These are phyloP conservation scores for Cubamyces lactineus DNA, from an alignment of 768 basidiomycete species.

Conservation along the genomic window DNA sequence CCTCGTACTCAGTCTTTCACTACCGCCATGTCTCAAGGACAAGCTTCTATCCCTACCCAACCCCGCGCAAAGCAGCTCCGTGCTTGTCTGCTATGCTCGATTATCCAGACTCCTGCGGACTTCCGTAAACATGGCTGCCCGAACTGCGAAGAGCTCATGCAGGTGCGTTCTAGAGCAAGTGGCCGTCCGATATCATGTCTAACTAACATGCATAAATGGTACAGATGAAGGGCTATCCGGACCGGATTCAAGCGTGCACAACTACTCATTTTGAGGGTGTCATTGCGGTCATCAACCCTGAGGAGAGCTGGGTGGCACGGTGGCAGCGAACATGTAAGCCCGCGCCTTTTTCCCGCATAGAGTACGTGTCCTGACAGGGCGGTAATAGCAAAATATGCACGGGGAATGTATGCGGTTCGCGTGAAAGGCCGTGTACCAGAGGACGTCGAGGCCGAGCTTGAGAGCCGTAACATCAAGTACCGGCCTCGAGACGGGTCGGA, in stretches of 20 bases:
- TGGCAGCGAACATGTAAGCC: constrained; percentile 92
- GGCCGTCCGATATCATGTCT: neutral
- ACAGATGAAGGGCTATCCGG: constrained; percentile 87
- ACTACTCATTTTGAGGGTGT: constrained; percentile 93
- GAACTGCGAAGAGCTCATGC: constrained; percentile 95
- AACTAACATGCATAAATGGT: neutral
- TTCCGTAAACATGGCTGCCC: constrained; percentile 90
- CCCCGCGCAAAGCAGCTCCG: constrained; percentile 76
- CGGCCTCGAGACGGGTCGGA: constrained; percentile 84
- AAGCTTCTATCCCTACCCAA: constrained; percentile 54
- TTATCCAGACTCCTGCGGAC: constrained; percentile 82
- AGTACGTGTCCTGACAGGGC: neutral
- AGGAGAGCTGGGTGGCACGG: constrained; percentile 91
- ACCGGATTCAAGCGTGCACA: constrained; percentile 84
- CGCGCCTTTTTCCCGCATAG: neutral
- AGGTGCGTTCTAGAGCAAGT: constrained; percentile 52
- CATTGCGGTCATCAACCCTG: constrained; percentile 84
- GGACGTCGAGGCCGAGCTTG: constrained; percentile 81
- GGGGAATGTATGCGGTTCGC: constrained; percentile 92
- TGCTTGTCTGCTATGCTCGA: constrained; percentile 92
- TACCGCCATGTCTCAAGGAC: constrained; percentile 29
- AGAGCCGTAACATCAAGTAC: constrained; percentile 78
- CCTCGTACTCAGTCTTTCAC: no score
- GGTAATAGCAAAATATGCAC: constrained; percentile 79
- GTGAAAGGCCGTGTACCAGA: constrained; percentile 86